Percentiles rank a stretch among this genome's conserved stretches.
phyloP scores from a whole-genome alignment of 2,329 filamentous ascomycete species.

The Aschersonia sp. region DNA sequence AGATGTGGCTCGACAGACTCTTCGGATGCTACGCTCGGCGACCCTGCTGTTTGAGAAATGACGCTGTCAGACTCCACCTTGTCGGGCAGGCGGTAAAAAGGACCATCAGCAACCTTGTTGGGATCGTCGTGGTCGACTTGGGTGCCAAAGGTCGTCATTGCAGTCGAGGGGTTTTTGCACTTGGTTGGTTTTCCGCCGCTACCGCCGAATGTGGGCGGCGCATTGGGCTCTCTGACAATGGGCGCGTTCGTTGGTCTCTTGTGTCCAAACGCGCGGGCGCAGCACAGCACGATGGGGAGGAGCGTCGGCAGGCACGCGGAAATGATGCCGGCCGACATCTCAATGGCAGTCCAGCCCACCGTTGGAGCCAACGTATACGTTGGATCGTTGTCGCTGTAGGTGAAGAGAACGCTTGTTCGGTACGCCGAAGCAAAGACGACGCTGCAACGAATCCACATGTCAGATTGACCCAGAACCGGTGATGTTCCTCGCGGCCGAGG shows the following conservation, averaged over 20 bases:
- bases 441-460: conserved; percentile 8
- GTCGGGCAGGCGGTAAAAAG: conserved; percentile 19
- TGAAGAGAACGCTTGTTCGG: conserved; percentile 30
- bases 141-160: conserved; percentile 6
- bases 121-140: conserved; percentile 2
- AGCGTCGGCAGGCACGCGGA: conserved; percentile 38
- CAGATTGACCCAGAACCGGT: background rate
- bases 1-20: conserved; percentile 9
- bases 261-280: conserved; percentile 24
- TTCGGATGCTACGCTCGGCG: background rate
- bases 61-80: conserved; percentile 12
- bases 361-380: conserved; percentile 31
- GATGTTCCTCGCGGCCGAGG: background rate
- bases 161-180: conserved; percentile 7
- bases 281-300: conserved; percentile 25
- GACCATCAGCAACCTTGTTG: conserved; percentile 3
- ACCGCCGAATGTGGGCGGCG: conserved; percentile 8
- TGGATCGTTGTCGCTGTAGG: conserved; percentile 23
- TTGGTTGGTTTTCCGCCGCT: conserved; percentile 5
- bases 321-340: conserved; percentile 34
- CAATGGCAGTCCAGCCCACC: conserved; percentile 32
- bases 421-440: conserved; percentile 33
- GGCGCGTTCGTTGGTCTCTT: conserved; percentile 12
- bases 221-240: conserved; percentile 10
- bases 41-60: background rate